These are phyloP conservation scores for Falciphora oryzae DNA, from an alignment of 2,329 filamentous ascomycete genomes.

Conservation along the genomic window DNA sequence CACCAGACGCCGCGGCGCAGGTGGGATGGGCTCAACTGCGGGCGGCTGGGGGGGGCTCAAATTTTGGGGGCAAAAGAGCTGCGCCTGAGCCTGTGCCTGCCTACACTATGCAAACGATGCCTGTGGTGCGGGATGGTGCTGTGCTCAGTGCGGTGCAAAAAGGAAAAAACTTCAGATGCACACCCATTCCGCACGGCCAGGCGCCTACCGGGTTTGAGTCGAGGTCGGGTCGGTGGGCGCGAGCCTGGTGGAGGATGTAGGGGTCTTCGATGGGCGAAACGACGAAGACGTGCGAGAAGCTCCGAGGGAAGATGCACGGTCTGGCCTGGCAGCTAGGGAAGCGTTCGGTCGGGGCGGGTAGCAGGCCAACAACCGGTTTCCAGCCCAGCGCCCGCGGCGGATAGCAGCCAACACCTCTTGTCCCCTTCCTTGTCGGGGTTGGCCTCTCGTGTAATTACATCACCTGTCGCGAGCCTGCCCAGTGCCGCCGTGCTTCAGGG, in stretches of 20 bases:
- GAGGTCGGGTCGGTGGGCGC: background rate
- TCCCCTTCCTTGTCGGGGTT: background rate
- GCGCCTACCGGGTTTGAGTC: background rate
- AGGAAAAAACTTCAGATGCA: background rate
- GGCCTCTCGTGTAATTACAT: background rate
- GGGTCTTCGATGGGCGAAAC: background rate
- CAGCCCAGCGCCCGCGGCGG: too few species aligned
- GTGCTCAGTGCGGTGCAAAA: background rate
- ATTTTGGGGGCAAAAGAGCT: background rate
- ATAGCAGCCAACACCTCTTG: background rate
- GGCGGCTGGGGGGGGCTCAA: background rate
- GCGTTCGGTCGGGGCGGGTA: too few species aligned
- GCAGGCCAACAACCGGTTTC: background rate
- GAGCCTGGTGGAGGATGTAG: background rate
- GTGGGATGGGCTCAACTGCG: background rate
- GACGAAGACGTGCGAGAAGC: background rate
- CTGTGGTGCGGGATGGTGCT: background rate
- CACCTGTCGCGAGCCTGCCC: background rate
- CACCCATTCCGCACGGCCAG: background rate
- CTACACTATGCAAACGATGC: too few species aligned
- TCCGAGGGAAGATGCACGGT: background rate
- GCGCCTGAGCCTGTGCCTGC: too few species aligned
- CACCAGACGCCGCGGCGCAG: background rate
- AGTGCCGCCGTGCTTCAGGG: background rate
- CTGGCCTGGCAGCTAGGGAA: too few species aligned